Percentiles rank a stretch among this genome's conserved stretches.
These are phyloP conservation scores for Heteromeles arbutifolia DNA, from an alignment of 306 rosid genomes.

Conservation along the genomic window DNA sequence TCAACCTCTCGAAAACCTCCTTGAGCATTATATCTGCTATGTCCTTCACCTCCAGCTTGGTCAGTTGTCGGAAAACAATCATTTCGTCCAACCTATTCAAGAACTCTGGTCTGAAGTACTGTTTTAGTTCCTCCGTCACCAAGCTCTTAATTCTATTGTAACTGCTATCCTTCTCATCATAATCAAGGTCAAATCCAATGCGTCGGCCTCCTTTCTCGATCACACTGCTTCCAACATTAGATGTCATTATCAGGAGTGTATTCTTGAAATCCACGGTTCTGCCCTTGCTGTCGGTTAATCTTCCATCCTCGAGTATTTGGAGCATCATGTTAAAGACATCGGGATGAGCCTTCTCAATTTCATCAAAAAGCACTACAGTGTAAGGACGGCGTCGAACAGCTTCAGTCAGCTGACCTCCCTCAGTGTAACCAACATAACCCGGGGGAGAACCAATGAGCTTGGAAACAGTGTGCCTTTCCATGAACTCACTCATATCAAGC, in stretches of 20 bases:
- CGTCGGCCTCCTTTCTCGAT: slow-evolving; percentile 94
- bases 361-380: slow-evolving; percentile 89
- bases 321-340: slow-evolving; percentile 98
- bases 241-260: slow-evolving; percentile 91
- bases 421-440: slow-evolving; percentile 93
- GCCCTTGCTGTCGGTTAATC: slow-evolving; percentile 92
- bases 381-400: slow-evolving; percentile 95
- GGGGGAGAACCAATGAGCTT: slow-evolving; percentile 97
- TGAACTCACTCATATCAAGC: slow-evolving; percentile 96
- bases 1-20: slow-evolving; percentile 89
- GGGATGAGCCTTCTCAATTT: slow-evolving; percentile 97
- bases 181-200: slow-evolving; percentile 83
- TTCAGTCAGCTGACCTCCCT: slow-evolving; percentile 97
- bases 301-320: slow-evolving; percentile 91
- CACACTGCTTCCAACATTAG: slow-evolving; percentile 93
- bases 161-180: slow-evolving; percentile 89
- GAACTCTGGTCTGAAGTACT: slow-evolving; percentile 88
- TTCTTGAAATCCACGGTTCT: slow-evolving; percentile 96
- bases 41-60: slow-evolving; percentile 89
- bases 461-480: slow-evolving; percentile 94
- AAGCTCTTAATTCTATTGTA: slow-evolving; percentile 85
- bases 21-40: slow-evolving; percentile 90
- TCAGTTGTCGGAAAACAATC: slow-evolving; percentile 93
- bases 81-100: slow-evolving; percentile 89
- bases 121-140: slow-evolving; percentile 90